Evolutionary conservation across 1,139 yeast species (phyloP).

Genomic region (Hyphopichia burtonii): DNA sequence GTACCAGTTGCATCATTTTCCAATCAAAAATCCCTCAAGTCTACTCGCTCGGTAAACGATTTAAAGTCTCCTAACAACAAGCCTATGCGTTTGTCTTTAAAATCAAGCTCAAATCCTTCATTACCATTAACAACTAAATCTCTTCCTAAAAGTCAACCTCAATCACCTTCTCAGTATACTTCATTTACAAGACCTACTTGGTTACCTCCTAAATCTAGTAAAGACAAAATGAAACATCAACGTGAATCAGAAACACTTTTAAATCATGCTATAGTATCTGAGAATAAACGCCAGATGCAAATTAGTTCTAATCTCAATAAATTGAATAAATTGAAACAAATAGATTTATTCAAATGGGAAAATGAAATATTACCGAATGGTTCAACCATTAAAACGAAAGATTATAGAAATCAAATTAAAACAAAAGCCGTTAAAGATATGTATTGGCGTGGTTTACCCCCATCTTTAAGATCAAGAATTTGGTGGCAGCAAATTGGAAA

Average conservation of each 20-base stretch:
- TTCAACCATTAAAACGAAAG: constrained; percentile 9
- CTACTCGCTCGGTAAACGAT: not conserved
- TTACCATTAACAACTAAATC: constrained; percentile 5
- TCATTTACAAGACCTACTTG: constrained; percentile 62
- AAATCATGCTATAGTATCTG: constrained; percentile 44
- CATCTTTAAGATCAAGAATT: constrained; percentile 41
- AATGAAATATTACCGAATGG: constrained; percentile 34
- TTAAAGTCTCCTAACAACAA: not conserved
- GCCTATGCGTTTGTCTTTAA: not conserved
- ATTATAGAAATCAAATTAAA: constrained; percentile 29
- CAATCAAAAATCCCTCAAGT: constrained; percentile 7
- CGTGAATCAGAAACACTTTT: constrained; percentile 53
- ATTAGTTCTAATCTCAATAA: constrained; percentile 25
- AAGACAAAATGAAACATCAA: constrained; percentile 56
- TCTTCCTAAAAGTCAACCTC: not conserved
- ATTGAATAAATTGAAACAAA: constrained; percentile 24
- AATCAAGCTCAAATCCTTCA: constrained; percentile 8
- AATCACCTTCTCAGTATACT: constrained; percentile 21
- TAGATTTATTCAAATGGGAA: constrained; percentile 48
- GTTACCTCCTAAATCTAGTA: constrained; percentile 62
- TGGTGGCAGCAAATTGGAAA: constrained; percentile 54
- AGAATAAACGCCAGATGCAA: constrained; percentile 31
- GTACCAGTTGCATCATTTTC: constrained; percentile 2
- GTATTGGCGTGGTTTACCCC: constrained; percentile 70
- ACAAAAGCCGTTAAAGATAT: constrained; percentile 39